phyloP scores from a whole-genome alignment of 2,329 filamentous ascomycete genomes.

The Fusarium sacchari region DNA sequence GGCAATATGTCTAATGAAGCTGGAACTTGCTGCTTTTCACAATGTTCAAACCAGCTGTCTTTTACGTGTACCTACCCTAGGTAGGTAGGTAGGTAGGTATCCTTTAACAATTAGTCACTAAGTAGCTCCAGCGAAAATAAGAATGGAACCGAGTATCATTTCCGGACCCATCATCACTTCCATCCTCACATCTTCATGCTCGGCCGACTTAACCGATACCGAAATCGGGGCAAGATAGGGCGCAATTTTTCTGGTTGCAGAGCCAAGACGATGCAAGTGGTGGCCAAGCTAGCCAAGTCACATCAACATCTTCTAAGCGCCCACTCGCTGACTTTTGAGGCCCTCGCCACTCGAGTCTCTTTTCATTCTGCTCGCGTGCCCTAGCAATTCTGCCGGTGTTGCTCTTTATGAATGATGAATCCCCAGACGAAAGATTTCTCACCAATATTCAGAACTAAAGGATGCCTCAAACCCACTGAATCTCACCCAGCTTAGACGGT shows the following conservation, averaged over 20 bases:
- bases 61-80: too few species aligned
- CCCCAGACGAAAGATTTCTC: constrained; percentile 1
- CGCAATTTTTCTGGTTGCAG: constrained; percentile 28
- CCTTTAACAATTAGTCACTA: not conserved
- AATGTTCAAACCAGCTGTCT: not conserved
- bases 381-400: constrained; percentile 1
- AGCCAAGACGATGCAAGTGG: constrained; percentile 34
- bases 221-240: constrained; percentile 20
- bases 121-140: not conserved
- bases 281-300: constrained; percentile 16
- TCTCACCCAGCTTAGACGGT: not conserved
- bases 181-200: not conserved
- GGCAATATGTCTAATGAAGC: not conserved
- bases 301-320: constrained; percentile 15
- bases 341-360: constrained; percentile 28
- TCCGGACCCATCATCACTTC: constrained; percentile 4
- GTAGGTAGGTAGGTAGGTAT: too few species aligned
- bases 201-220: constrained; percentile 24
- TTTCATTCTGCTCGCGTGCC: constrained; percentile 10
- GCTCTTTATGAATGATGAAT: constrained; percentile 8
- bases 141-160: rapidly evolving
- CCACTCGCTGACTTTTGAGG: constrained; percentile 24
- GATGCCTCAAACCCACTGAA: not conserved
- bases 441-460: not conserved
- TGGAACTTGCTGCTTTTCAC: not conserved